Percentiles rank a stretch among this genome's conserved stretches.
Evolutionary conservation across 495 filamentous ascomycete species (phyloP).

Genomic region (Xylaria grammica): DNA sequence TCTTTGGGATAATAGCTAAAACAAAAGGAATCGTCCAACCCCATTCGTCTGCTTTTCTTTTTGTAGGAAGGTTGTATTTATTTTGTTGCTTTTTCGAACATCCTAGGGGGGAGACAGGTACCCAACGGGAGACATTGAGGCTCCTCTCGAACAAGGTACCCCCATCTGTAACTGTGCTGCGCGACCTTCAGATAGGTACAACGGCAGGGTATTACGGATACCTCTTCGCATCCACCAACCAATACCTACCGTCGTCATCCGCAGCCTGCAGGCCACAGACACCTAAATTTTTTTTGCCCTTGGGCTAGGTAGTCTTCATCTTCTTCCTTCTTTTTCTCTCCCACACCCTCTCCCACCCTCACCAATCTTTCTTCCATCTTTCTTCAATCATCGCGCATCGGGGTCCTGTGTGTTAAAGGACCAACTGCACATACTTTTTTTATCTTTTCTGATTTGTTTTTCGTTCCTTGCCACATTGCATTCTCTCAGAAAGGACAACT

Average conservation of each 20-base stretch:
- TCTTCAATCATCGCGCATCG: slow-evolving; percentile 19
- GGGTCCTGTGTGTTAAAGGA: slow-evolving; percentile 23
- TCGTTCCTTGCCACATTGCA: slow-evolving; percentile 28
- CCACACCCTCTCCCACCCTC: slow-evolving; percentile 17
- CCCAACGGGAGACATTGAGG: background rate
- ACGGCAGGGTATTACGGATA: no score
- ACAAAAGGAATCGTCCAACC: background rate
- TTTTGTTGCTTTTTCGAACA: background rate
- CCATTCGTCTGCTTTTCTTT: background rate
- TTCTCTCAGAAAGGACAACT: slow-evolving; percentile 37
- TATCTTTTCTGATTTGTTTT: slow-evolving; percentile 19
- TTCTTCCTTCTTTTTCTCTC: slow-evolving; percentile 10
- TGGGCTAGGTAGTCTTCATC: slow-evolving; percentile 15
- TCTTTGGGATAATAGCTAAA: background rate
- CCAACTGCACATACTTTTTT: slow-evolving; percentile 21
- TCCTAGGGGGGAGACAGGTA: background rate
- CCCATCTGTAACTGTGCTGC: slow-evolving; percentile 1
- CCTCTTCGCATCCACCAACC: slow-evolving; percentile 15
- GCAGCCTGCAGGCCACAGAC: slow-evolving; percentile 40
- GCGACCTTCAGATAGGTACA: background rate
- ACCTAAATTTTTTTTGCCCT: slow-evolving; percentile 38
- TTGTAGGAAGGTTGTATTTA: background rate
- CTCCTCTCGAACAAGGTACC: background rate
- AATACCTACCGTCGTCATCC: background rate
- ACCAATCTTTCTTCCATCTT: slow-evolving; percentile 16